These are phyloP conservation scores for Termitomyces sp. DNA, from an alignment of 1,284 basidiomycete genomes.

Conservation along the genomic window DNA sequence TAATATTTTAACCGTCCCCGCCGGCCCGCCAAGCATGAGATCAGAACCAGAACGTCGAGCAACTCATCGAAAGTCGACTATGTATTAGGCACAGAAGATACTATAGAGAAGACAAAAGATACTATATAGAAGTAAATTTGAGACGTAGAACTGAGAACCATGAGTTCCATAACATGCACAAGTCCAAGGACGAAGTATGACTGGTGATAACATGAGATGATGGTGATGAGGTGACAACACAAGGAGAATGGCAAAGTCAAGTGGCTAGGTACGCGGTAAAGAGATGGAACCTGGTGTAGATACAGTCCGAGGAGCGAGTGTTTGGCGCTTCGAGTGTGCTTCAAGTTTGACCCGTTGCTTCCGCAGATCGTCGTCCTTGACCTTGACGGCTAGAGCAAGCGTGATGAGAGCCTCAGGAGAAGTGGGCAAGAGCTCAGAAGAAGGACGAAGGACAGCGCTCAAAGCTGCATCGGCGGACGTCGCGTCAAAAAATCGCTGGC, in stretches of 20 bases:
- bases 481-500: constrained; percentile 53
- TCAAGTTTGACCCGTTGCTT: constrained; percentile 74
- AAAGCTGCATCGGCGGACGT: constrained; percentile 48
- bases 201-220: too few species aligned
- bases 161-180: too few species aligned
- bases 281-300: constrained; percentile 27
- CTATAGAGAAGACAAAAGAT: too few species aligned
- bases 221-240: too few species aligned
- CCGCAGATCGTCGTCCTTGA: constrained; percentile 79
- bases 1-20: too few species aligned
- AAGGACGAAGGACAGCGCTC: constrained; percentile 47
- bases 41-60: too few species aligned
- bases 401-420: constrained; percentile 61
- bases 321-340: constrained; percentile 57
- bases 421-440: constrained; percentile 48
- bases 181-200: too few species aligned
- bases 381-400: constrained; percentile 58
- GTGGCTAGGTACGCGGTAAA: constrained; percentile 24
- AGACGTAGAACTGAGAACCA: too few species aligned
- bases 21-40: too few species aligned
- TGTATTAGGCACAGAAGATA: too few species aligned
- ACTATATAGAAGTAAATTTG: too few species aligned
- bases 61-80: too few species aligned
- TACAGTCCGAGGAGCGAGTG: constrained; percentile 18
- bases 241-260: background rate